A percentile compares a stretch with the other conserved stretches of the same genome.
Evolutionary conservation across 2,329 filamentous ascomycete genomes (phyloP).

Genomic region (Gaeumannomyces tritici): DNA sequence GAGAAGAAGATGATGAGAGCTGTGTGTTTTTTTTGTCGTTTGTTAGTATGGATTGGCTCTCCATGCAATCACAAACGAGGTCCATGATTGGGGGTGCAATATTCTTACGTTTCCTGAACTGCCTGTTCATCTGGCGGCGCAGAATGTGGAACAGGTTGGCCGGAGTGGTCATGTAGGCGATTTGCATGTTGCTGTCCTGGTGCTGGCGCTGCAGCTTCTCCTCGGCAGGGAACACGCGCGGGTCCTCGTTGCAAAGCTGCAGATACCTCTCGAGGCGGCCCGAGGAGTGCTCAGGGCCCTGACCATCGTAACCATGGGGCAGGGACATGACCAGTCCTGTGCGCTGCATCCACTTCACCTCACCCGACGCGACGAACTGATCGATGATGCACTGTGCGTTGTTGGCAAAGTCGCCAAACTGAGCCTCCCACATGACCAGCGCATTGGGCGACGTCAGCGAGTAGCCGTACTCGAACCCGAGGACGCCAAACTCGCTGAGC

Average conservation of each 20-base stretch:
- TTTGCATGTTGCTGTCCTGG: slow-evolving; percentile 99
- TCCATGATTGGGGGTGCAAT: background rate
- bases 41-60: background rate
- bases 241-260: slow-evolving; percentile 95
- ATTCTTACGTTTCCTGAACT: slow-evolving; percentile 93
- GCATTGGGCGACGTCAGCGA: slow-evolving; percentile 94
- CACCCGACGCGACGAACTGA: slow-evolving; percentile 95
- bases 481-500: slow-evolving; percentile 57
- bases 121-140: slow-evolving; percentile 94
- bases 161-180: slow-evolving; percentile 93
- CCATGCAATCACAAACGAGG: background rate
- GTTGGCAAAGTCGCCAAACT: slow-evolving; percentile 99
- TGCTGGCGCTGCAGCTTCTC: slow-evolving; percentile 95
- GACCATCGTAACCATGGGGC: slow-evolving; percentile 95
- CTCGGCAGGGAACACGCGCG: slow-evolving; percentile 76
- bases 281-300: slow-evolving; percentile 96
- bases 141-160: slow-evolving; percentile 95
- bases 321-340: slow-evolving; percentile 93
- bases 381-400: slow-evolving; percentile 99
- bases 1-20: slow-evolving; percentile 97
- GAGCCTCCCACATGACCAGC: slow-evolving; percentile 98
- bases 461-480: slow-evolving; percentile 98
- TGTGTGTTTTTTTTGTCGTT: slow-evolving; percentile 22
- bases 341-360: slow-evolving; percentile 98
- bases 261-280: slow-evolving; percentile 95